Conservation (phyloP, 495 filamentous ascomycete genomes). For the Neurospora intermedia region DNA sequence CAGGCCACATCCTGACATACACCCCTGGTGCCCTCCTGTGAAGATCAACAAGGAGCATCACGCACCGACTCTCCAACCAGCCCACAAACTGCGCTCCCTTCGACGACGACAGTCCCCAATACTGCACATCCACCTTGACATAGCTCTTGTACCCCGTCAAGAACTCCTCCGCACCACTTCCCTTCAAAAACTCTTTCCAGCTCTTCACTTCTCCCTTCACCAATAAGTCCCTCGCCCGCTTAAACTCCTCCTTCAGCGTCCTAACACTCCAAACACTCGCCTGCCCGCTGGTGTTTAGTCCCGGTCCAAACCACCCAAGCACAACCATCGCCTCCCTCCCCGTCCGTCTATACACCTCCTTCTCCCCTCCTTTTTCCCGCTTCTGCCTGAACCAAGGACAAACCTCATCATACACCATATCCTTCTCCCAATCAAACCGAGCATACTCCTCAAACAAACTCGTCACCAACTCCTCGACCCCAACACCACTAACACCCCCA, state of each 20-base stretch:
- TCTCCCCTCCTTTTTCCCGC: background rate
- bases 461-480: conserved; percentile 31
- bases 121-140: conserved; percentile 41
- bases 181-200: background rate
- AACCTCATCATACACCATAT: conserved; percentile 36
- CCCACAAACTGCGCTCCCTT: conserved; percentile 38
- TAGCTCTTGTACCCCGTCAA: conserved; percentile 35
- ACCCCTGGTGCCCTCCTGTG: conserved; percentile 32
- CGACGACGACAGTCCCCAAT: conserved; percentile 40
- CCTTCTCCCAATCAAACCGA: conserved; percentile 37
- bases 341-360: background rate
- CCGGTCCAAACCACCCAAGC: conserved; percentile 41
- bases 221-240: conserved; percentile 16
- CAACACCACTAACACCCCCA: conserved; percentile 6
- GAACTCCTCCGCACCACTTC: conserved; percentile 26
- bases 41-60: conserved; percentile 42
- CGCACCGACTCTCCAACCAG: conserved; percentile 44
- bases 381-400: background rate
- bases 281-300: conserved; percentile 41
- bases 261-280: conserved; percentile 36
- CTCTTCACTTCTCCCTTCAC: background rate
- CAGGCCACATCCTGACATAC: conserved; percentile 47
- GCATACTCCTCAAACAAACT: conserved; percentile 52
- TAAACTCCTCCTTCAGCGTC: conserved; percentile 39
- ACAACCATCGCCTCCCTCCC: conserved; percentile 42